Base-by-base conservation (phyloP, 208 protist genomes). In the Zelonia costaricensis region DNA sequence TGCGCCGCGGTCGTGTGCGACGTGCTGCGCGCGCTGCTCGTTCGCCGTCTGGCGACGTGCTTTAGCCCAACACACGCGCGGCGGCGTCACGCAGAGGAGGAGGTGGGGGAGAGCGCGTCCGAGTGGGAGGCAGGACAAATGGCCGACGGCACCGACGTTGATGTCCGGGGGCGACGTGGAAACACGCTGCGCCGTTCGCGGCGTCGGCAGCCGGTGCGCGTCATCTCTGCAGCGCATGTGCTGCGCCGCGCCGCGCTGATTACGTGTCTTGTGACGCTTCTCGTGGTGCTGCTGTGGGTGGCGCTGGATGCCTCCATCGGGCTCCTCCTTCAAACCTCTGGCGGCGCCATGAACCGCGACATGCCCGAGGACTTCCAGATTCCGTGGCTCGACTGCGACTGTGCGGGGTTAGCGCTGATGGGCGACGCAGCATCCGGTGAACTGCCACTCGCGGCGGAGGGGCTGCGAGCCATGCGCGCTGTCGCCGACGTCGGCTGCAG, bases 331-430 rank as follows among this genome's bases (percentile, higher is more conserved):
- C 15, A n/a, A 9, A 33, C n/a, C n/a, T n/a, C n/a, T n/a, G n/a
- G n/a, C n/a, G n/a, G 45, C 8, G 45, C 8, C 43, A 22, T 5
- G 6, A 22, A 4, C 43, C n/a, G n/a, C 22, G 45, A 15, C 45
- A 5, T 31, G 27, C 25, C 27, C 5, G 22, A 8, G 49, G 49
- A 25, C n/a, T 39, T 42, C 9, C 18, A 18, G 7, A 18, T 55
- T 23, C 49, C 61, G 31, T 58, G 48, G 61, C 31, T 67, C 7
- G 40, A 43, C 39, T 59, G 61, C 40, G 61, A 58, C 31, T 67
- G 61, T 0, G 28, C 30, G 20, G 42, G 49, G 0, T 28, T 18
- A n/a, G 18, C 9, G n/a, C n/a, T 39, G 4, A 16, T 58, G 13
- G 36, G 15, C 1, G 38, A 45, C 47, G 25, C 31, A 4, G 9